Conservation (phyloP, 1,139 yeast genomes). For the Suhomyces taliae region DNA sequence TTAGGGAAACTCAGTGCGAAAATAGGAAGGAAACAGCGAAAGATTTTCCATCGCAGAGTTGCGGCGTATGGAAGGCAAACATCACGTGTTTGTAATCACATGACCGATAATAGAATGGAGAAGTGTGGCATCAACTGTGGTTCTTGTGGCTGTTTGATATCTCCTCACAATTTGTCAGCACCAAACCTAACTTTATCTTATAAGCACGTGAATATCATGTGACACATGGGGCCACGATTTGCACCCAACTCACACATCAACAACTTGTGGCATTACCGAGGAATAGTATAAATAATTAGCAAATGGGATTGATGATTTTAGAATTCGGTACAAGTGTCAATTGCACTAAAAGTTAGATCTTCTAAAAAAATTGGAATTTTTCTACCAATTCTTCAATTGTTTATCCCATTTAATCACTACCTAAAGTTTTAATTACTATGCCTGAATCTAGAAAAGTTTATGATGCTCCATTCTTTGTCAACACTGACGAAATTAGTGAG, state of each 20-base stretch:
- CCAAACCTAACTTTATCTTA: background rate
- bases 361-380: background rate
- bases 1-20: background rate
- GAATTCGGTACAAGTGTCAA: background rate
- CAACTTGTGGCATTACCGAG: background rate
- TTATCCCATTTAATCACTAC: slow-evolving; percentile 18
- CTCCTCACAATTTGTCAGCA: background rate
- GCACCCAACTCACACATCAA: slow-evolving; percentile 7
- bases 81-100: background rate
- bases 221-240: slow-evolving; percentile 5
- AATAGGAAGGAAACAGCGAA: background rate
- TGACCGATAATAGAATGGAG: background rate
- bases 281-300: background rate
- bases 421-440: background rate
- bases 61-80: background rate
- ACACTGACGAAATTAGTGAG: slow-evolving; percentile 31
- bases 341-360: background rate
- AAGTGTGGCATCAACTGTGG: background rate
- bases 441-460: slow-evolving; percentile 20
- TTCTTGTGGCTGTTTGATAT: background rate
- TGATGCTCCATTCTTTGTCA: slow-evolving; percentile 39
- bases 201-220: background rate
- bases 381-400: too few relatives aligned
- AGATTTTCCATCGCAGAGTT: background rate
- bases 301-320: background rate